Base-by-base conservation (phyloP, 2,329 filamentous ascomycete genomes). In the Chaetomiaceae sp. region DNA sequence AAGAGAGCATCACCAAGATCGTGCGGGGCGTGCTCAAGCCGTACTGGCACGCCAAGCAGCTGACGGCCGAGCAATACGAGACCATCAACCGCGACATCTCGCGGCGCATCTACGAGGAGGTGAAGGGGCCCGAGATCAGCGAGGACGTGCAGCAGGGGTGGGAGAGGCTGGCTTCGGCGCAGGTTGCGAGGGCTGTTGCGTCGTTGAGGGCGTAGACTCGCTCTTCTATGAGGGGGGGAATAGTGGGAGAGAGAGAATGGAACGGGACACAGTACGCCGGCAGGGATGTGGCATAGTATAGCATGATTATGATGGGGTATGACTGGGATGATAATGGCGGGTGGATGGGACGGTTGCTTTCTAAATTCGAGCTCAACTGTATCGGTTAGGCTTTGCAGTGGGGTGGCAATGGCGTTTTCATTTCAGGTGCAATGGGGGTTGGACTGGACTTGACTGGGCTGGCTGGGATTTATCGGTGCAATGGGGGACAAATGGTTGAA, bases 51-150 rank as follows among this genome's bases (percentile, higher is more conserved):
- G 86, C 86, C 38, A 85, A 87, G 62, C 82, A 86, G 58, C 80
- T 97, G 57, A 90, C 85, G 17, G 89, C 91, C 61, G 89, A 96
- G 55, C 87, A 96, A 69, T 99, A 95, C 69, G 92, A 89, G 3
- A 83, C 84, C 53, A 96, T 97, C 71, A 97, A 97, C 67, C 85
- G 91, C 58, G 86, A 88, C 56, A 85, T 97, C 31, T 96, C 90
- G 38, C 86, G 90, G 54, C 88, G 87, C 72, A 76, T 99, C 54
- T 99, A 99, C 71, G 90, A 84, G 59, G 80, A 83, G 57, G 76
- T 82, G 42, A 74, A 75, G 44, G 74, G 78, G 56, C 76, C 77
- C 14, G 71, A 77, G 19, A 77, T 94, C 27, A 81, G 88, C 63
- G 79, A 86, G 20, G 80, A 83, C 25, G 81, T 82, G 52, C 81